A percentile compares a stretch with the other conserved stretches of the same genome.
These are phyloP conservation scores for Suillus discolor DNA, from an alignment of 768 basidiomycete genomes.

Conservation along the genomic window DNA sequence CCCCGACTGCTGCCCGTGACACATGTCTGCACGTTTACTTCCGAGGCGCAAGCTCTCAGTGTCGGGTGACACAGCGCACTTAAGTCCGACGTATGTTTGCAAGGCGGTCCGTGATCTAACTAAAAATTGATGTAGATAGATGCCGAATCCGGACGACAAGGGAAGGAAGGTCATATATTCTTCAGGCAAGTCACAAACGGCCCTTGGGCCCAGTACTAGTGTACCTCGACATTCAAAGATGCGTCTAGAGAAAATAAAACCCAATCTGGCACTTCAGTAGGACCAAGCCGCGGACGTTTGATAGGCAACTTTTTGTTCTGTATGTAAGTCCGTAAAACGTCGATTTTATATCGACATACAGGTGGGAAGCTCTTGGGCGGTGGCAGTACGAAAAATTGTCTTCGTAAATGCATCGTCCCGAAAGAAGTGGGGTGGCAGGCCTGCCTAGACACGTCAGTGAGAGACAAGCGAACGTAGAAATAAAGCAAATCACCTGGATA, in stretches of 20 bases:
- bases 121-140: no score
- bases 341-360: background rate
- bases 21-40: background rate
- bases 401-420: background rate
- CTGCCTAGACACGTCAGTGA: background rate
- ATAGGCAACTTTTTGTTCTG: background rate
- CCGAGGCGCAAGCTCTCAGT: background rate
- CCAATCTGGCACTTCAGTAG: background rate
- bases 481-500: background rate
- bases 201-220: no score
- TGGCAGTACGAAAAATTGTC: background rate
- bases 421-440: background rate
- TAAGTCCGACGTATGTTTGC: background rate
- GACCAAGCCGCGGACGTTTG: background rate
- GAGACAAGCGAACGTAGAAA: background rate
- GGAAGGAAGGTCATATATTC: no score
- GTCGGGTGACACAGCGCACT: background rate
- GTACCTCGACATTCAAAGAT: no score
- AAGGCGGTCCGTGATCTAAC: background rate
- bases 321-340: background rate
- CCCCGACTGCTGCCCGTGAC: slow-evolving; percentile 1
- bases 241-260: background rate
- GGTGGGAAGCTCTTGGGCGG: background rate
- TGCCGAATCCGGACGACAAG: background rate
- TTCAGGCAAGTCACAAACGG: background rate